Percentiles rank a stretch among this genome's conserved stretches.
Evolutionary conservation across 1,284 basidiomycete species (phyloP).

Genomic region (Anthracocystis walkeri): DNA sequence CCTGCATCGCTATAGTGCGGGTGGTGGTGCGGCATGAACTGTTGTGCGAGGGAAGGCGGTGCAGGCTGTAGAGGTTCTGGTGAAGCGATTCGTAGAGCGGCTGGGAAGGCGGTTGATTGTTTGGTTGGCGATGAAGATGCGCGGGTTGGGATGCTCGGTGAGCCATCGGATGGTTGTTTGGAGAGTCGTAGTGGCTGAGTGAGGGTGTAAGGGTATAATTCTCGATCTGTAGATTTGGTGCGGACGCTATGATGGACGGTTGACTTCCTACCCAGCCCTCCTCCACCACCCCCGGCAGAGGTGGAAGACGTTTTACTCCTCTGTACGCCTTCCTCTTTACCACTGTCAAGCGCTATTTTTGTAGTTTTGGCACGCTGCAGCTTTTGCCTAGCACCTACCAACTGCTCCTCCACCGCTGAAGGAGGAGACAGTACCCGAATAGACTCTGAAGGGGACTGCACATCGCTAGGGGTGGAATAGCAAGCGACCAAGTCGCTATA

Average conservation of each 20-base stretch:
- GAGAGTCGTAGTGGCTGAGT: slow-evolving; percentile 22
- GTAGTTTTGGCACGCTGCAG: slow-evolving; percentile 36
- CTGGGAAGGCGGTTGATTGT: slow-evolving; percentile 12
- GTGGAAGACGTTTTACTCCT: slow-evolving; percentile 35
- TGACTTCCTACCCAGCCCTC: slow-evolving; percentile 10
- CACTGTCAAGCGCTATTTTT: background rate
- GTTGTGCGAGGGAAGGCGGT: background rate
- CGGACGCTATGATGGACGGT: slow-evolving; percentile 19
- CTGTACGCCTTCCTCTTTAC: slow-evolving; percentile 3
- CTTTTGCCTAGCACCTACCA: slow-evolving; percentile 22
- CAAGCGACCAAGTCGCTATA: slow-evolving; percentile 43
- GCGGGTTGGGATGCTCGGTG: slow-evolving; percentile 16
- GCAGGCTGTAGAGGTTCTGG: slow-evolving; percentile 6
- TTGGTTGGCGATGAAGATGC: slow-evolving; percentile 19
- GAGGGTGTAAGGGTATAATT: slow-evolving; percentile 3
- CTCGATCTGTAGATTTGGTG: background rate
- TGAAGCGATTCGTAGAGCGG: slow-evolving; percentile 24
- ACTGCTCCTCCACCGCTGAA: background rate
- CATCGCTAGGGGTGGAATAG: slow-evolving; percentile 37
- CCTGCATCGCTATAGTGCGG: background rate
- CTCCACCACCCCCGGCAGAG: background rate
- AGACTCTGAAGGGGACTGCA: background rate
- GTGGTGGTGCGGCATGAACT: slow-evolving; percentile 3
- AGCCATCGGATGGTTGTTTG: background rate
- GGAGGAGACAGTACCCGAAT: slow-evolving; percentile 13